phyloP scores from a whole-genome alignment of 1,139 yeast species.

The Protomyces macrosporus region DNA sequence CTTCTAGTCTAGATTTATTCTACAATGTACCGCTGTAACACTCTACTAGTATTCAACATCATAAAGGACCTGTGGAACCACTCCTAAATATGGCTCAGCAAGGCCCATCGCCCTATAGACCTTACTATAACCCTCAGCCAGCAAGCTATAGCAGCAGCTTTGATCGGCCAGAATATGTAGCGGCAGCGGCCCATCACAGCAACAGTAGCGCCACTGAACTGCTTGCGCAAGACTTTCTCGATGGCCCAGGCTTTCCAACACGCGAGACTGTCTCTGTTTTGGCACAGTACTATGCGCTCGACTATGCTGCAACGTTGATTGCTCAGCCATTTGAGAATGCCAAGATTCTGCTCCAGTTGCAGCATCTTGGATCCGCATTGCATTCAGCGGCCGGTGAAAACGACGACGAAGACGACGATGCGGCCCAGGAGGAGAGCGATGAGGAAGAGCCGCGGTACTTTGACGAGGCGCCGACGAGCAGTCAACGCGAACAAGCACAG shows the following conservation, averaged over 20 bases:
- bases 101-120: slow-evolving; percentile 13
- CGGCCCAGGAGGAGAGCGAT: slow-evolving; percentile 42
- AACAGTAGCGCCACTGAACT: slow-evolving; percentile 1
- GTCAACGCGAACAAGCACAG: not conserved
- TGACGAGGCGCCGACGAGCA: not conserved
- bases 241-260: slow-evolving; percentile 3
- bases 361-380: slow-evolving; percentile 27
- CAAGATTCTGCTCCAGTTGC: slow-evolving; percentile 67
- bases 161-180: not conserved
- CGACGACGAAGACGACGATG: slow-evolving; percentile 12
- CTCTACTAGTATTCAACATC: not conserved
- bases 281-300: slow-evolving; percentile 4
- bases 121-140: slow-evolving; percentile 13
- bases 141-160: not conserved
- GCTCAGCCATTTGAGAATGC: slow-evolving; percentile 89
- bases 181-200: not conserved
- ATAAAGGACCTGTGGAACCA: not conserved
- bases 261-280: slow-evolving; percentile 5
- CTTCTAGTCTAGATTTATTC: not conserved
- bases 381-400: slow-evolving; percentile 22
- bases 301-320: slow-evolving; percentile 35
- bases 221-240: slow-evolving; percentile 16
- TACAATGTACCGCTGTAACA: not conserved
- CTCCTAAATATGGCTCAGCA: not conserved
- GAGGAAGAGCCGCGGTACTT: slow-evolving; percentile 44